These are phyloP conservation scores for Heterobasidion occidentale DNA, from an alignment of 1,284 basidiomycete genomes.

Conservation along the genomic window DNA sequence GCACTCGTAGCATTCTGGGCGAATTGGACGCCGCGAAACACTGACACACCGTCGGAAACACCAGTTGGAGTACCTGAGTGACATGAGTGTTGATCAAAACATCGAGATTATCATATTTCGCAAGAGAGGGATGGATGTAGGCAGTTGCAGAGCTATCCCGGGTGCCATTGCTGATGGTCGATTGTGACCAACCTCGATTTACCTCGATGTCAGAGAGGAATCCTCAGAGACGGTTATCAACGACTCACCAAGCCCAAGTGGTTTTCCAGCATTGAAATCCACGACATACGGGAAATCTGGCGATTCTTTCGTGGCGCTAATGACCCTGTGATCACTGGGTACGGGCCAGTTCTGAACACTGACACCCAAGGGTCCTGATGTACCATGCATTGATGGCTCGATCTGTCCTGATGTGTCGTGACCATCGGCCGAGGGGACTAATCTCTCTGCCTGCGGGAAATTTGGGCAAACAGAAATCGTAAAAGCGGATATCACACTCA, in stretches of 20 bases:
- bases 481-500: conserved; percentile 8
- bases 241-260: conserved; percentile 22
- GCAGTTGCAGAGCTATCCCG: conserved; percentile 25
- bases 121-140: conserved; percentile 18
- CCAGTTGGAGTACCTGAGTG: conserved; percentile 5
- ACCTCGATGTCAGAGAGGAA: not conserved
- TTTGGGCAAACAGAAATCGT: not conserved
- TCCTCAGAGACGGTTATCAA: not conserved
- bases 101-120: conserved; percentile 20
- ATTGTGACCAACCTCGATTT: conserved; percentile 14
- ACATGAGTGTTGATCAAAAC: conserved; percentile 24
- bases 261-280: conserved; percentile 26
- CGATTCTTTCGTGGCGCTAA: conserved; percentile 12
- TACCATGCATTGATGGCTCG: conserved; percentile 22
- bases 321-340: conserved; percentile 17
- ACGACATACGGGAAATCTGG: conserved; percentile 20
- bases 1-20: not conserved
- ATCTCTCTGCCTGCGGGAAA: conserved; percentile 20
- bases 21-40: conserved; percentile 3
- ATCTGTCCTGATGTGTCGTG: conserved; percentile 23
- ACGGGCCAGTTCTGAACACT: conserved; percentile 19
- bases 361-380: conserved; percentile 21
- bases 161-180: conserved; percentile 17
- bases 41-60: not conserved
- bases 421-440: conserved; percentile 19